Evolutionary conservation across 2,329 filamentous ascomycete genomes (phyloP), one percentile per base, ranked within the genome.

Genomic region (Trichoderma koningii): DNA sequence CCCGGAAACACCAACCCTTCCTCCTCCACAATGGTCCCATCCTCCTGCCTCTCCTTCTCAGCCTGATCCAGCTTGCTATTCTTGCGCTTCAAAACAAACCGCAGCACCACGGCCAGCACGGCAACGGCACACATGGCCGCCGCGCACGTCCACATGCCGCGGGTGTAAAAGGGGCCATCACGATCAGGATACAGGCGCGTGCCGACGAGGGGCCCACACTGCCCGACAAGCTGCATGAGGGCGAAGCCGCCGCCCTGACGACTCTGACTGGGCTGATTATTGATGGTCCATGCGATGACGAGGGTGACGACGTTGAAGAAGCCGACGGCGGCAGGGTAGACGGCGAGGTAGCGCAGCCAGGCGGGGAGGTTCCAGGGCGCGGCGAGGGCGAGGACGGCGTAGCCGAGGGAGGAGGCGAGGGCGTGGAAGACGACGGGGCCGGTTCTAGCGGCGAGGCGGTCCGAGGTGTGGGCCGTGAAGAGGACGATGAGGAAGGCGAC

Each of bases 241-340:
- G 90, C 91, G 71, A 96, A 91, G 1, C 89, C 91, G 1, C 87
- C 87, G 0, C 91, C 91, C 69, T 90, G 89, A 7, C 87, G 85
- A 59, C 85, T 85, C 67, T 88, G 86, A 14, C 82, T 87, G 61
- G 84, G 79, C 73, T 95, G 91, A 75, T 96, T 97, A 73, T 96
- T 96, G 72, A 97, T 85, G 42, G 86, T 91, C 93, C 93, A 97
- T 1, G 91, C 89, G 64, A 97, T 90, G 69, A 93, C 89, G 38
- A 96, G 83, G 0, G 92, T 92, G 65, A 96, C 90, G 21, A 92
- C 89, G 66, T 85, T 88, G 80, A 96, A 94, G 77, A 96, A 95
- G 4, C 93, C 93, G 0, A 87, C 80, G 2, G 88, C 85, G 2
- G 93, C 92, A 0, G 91, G 92, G 74, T 89, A 96, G 7, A 96